Evolutionary conservation across 306 rosid genomes (phyloP).

Genomic region (Casuarina cunninghamiana): DNA sequence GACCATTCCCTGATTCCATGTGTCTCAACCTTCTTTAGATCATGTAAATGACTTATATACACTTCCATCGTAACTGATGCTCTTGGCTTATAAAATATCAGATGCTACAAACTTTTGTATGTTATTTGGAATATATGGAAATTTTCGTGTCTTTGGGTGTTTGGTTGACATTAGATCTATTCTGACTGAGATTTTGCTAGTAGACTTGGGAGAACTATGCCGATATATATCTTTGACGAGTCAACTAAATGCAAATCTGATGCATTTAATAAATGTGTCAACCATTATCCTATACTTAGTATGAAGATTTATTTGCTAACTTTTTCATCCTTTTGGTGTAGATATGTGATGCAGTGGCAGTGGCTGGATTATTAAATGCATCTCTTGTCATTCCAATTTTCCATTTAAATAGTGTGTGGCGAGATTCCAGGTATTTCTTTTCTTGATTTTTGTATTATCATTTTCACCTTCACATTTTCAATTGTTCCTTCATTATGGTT

Average conservation of each 20-base stretch:
- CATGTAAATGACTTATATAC: background rate
- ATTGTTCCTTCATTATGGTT: conserved; percentile 3
- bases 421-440: conserved; percentile 72
- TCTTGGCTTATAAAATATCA: background rate
- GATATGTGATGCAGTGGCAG: conserved; percentile 99
- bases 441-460: background rate
- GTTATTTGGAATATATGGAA: conserved; percentile 5
- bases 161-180: conserved; percentile 12
- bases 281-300: background rate
- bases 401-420: conserved; percentile 97
- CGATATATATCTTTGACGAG: conserved; percentile 4
- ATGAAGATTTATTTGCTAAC: conserved; percentile 24
- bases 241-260: conserved; percentile 8
- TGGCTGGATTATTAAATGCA: conserved; percentile 94
- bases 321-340: conserved; percentile 32
- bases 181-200: conserved; percentile 15
- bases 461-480: background rate
- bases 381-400: conserved; percentile 91
- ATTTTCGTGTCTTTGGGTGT: conserved; percentile 5
- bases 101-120: conserved; percentile 10
- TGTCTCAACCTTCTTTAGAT: background rate
- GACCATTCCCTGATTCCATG: background rate
- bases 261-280: conserved; percentile 15
- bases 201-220: conserved; percentile 13
- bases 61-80: background rate